These are phyloP conservation scores for Calycina herbarum DNA, from an alignment of 2,329 filamentous ascomycete genomes.

Conservation along the genomic window DNA sequence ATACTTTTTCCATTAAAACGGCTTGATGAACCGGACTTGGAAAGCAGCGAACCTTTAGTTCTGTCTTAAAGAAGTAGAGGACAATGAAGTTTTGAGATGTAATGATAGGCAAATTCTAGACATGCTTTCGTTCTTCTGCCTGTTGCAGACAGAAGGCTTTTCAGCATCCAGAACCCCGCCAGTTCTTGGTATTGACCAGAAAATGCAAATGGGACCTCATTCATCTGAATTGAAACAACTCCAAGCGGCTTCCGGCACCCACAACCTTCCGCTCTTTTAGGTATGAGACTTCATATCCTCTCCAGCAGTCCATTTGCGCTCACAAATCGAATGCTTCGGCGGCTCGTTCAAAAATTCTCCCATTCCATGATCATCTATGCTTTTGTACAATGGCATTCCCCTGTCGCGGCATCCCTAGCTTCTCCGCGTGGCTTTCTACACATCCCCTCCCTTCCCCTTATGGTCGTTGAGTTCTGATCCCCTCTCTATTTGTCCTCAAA, in stretches of 20 bases:
- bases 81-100: no score
- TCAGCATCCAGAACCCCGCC: background rate
- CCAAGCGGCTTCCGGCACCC: background rate
- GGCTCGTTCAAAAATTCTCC: slow-evolving; percentile 8
- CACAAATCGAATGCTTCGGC: background rate
- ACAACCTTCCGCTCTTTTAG: background rate
- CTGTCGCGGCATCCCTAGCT: slow-evolving; percentile 8
- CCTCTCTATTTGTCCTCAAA: slow-evolving; percentile 34
- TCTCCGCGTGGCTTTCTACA: slow-evolving; percentile 2
- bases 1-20: no score
- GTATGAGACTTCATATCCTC: background rate
- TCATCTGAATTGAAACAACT: background rate
- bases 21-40: no score
- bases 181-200: background rate
- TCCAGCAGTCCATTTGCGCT: background rate
- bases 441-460: slow-evolving; percentile 12
- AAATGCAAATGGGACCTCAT: background rate
- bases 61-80: no score
- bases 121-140: no score
- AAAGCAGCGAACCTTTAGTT: no score
- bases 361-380: slow-evolving; percentile 20
- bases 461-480: slow-evolving; percentile 33
- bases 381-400: slow-evolving; percentile 33
- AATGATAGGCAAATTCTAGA: no score
- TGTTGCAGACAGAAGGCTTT: no score